Evolutionary conservation across 176 grass and related monocot genomes (phyloP).

Genomic region (Carex littledalei): DNA sequence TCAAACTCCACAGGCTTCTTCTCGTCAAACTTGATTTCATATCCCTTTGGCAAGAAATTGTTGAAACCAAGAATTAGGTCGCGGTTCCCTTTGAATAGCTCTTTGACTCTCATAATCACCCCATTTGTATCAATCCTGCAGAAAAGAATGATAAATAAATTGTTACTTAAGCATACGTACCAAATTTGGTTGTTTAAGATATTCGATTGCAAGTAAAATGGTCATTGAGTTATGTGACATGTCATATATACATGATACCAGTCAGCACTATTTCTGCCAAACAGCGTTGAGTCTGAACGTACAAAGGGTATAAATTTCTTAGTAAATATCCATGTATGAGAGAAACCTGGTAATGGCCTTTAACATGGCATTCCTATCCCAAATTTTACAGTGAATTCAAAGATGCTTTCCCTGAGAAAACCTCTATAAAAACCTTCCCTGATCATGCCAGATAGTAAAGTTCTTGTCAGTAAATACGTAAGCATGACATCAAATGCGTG

Average conservation of each 20-base stretch:
- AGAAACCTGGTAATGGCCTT: not conserved
- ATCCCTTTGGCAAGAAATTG: constrained; percentile 94
- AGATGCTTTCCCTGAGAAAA: not conserved
- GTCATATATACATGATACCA: not conserved
- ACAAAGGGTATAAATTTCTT: not conserved
- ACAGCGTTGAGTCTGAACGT: not conserved
- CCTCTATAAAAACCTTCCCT: not conserved
- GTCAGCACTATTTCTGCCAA: not conserved
- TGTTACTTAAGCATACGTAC: not conserved
- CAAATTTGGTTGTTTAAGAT: not conserved
- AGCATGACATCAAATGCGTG: not conserved
- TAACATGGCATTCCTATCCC: not conserved
- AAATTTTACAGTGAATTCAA: not conserved
- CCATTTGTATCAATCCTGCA: constrained; percentile 88
- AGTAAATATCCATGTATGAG: not conserved
- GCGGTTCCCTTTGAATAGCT: constrained; percentile 82
- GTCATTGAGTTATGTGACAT: not conserved
- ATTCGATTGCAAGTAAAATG: not conserved
- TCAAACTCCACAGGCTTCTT: constrained; percentile 98
- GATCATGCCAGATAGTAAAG: not conserved
- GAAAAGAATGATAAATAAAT: not conserved
- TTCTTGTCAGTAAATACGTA: not conserved
- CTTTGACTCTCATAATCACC: constrained; percentile 92
- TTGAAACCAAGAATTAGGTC: constrained; percentile 97
- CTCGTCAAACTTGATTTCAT: constrained; percentile 95